Base-by-base conservation (phyloP, 257 asterid species). In the Nicotiana paniculata region DNA sequence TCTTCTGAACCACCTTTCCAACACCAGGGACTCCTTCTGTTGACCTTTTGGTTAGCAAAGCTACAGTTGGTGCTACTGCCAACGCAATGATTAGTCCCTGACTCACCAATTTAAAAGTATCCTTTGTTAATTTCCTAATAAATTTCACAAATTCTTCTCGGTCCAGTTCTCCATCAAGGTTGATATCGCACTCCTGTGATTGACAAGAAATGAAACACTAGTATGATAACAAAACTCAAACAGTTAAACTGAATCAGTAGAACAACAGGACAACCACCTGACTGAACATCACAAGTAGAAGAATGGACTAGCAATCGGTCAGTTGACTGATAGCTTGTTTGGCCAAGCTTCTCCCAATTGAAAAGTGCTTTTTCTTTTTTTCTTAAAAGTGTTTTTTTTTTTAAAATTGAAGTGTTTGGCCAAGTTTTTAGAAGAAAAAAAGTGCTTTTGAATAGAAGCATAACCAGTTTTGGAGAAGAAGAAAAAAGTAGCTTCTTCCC, bases 11-110 rank as follows among this genome's bases (percentile, higher is more conserved):
- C 69, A 91, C 93, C 69, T 88, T 93, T 18, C 99, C 99, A 3
- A 93, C 90, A 6, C 88, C 91, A 0, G 97, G 98, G 35, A 93
- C 89, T 43, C 93, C 96, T 89, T 95, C 98, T 15, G 97, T 91
- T 4, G 95, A 59, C 89, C 90, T 89, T 86, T 92, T 92, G 13
- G 97, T 92, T n/a, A 93, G 89, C 86, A 92, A 0, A 57, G 97
- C 97, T 62, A 93, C 85, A 5, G 95, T 87, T 70, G 99, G 99
- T 82, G 97, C 97, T 46, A 88, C 91, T 61, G 95, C 98, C 85
- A 95, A 82, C 48, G 93, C 64, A 74, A 93, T 76, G 30, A 95
- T 87, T 90, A 93, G 77, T 69, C 97, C 97, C 79, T 91, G 93
- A 83, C 97, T 92, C 15, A 93, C 94, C 7, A 86, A 85, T 65